Base-by-base conservation (phyloP, 2,329 filamentous ascomycete species). In the Beauveria australis region DNA sequence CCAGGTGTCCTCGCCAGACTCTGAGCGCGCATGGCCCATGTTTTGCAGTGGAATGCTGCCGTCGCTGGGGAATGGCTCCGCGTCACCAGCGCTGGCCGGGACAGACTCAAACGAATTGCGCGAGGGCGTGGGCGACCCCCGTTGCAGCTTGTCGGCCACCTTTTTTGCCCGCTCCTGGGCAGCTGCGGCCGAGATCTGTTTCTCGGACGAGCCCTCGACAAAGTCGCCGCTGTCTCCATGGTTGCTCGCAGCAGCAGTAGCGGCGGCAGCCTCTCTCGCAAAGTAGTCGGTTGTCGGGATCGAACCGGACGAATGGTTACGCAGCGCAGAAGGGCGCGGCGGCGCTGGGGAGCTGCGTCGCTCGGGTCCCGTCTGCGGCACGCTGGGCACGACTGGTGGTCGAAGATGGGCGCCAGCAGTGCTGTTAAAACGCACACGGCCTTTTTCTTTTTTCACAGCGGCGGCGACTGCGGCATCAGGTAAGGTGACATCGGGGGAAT, bases 381-480 rank as follows among this genome's bases (percentile, higher is more conserved):
- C 63, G 59, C n/a, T 66, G 57, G 48, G 62, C 49, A 59, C 53
- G 26, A 62, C 58, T 12, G 64, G 68, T 53, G 66, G 71, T 62
- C 63, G 60, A 18, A 57, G 71, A 46, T 65, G 71, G 24, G 66
- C 69, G 19, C 66, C 75, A 30, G 76, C 75, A 61, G 72, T 75
- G 68, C 77, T 80, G 66, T 79, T 79, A 64, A 80, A 80, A 7
- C 78, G 73, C 30, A 80, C 78, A 30, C 78, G 74, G 3, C 75
- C 76, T 64, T 78, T 80, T 63, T 80, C 78, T 53, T 73, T 76
- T 65, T 72, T 77, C 33, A 66, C 49, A 48, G 66, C 65, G 40
- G 64, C 64, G 48, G 64, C 65, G 40, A 56, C 64, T 43, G 61
- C 64, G 49, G 61, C 22, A 19, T 47, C 53, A 19, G 60, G 54